Percentiles rank a stretch among this genome's conserved stretches.
phyloP scores from a whole-genome alignment of 2,329 filamentous ascomycete genomes.

The Fusarium keratoplasticum region DNA sequence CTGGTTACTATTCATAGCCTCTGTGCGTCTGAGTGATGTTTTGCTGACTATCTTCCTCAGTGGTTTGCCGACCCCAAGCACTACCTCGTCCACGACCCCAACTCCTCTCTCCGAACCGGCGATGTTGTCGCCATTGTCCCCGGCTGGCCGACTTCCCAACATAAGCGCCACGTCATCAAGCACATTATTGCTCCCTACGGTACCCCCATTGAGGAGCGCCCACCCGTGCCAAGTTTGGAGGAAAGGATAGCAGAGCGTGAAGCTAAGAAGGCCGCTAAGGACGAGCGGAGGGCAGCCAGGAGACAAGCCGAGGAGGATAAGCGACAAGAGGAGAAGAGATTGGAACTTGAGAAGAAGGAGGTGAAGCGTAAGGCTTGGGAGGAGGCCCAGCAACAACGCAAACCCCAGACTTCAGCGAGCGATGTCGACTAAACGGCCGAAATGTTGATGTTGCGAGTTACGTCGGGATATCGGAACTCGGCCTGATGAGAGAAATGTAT shows the following conservation, averaged over 20 bases:
- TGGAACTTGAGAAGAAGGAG: slow-evolving; percentile 39
- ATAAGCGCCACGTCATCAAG: slow-evolving; percentile 80
- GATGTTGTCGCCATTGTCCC: slow-evolving; percentile 79
- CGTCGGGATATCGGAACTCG: background rate
- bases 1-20: background rate
- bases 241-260: slow-evolving; percentile 69
- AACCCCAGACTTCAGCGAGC: slow-evolving; percentile 25
- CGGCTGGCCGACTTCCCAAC: slow-evolving; percentile 72
- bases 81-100: slow-evolving; percentile 83
- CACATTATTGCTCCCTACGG: slow-evolving; percentile 79
- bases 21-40: background rate
- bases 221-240: slow-evolving; percentile 72
- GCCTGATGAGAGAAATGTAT: slow-evolving; percentile 2
- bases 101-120: slow-evolving; percentile 76
- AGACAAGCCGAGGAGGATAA: slow-evolving; percentile 40
- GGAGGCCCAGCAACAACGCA: slow-evolving; percentile 33
- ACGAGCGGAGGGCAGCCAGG: slow-evolving; percentile 60
- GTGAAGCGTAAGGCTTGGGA: slow-evolving; percentile 41
- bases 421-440: slow-evolving; percentile 24
- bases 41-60: slow-evolving; percentile 44
- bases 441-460: slow-evolving; percentile 9
- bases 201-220: slow-evolving; percentile 70
- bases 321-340: slow-evolving; percentile 43
- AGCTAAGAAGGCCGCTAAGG: slow-evolving; percentile 67
- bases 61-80: slow-evolving; percentile 72